phyloP scores from a whole-genome alignment of 140 eudicot species.

The Bidens hawaiensis region DNA sequence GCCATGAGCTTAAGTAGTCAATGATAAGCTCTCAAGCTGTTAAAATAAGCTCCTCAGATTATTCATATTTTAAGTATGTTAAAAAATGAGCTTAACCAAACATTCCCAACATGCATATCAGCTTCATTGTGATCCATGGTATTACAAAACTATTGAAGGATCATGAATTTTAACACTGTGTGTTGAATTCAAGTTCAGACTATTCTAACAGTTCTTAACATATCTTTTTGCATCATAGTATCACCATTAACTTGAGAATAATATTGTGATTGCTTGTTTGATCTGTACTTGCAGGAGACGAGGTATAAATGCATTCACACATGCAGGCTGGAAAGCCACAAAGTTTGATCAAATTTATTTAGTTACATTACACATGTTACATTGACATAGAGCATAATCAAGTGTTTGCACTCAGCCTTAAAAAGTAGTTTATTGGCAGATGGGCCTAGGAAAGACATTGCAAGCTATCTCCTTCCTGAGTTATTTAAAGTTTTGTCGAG shows the following conservation, averaged over 20 bases:
- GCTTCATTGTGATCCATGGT: neutral
- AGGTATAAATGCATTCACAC: slow-evolving; percentile 38
- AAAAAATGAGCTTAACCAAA: neutral
- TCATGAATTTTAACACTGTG: neutral
- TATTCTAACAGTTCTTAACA: neutral
- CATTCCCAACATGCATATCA: neutral
- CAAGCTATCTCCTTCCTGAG: slow-evolving; percentile 87
- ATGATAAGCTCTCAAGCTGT: neutral
- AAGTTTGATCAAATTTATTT: slow-evolving; percentile 1
- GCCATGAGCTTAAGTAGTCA: neutral
- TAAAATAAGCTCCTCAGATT: neutral
- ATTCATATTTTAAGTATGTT: neutral
- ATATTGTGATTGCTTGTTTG: slow-evolving; percentile 17
- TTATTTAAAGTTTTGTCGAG: slow-evolving; percentile 60
- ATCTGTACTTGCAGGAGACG: slow-evolving; percentile 61
- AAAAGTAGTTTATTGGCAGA: slow-evolving; percentile 42
- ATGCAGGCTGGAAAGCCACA: slow-evolving; percentile 2
- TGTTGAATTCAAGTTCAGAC: neutral
- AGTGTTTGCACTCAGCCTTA: slow-evolving; percentile 8
- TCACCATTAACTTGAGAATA: neutral
- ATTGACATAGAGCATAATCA: neutral
- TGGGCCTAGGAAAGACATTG: slow-evolving; percentile 98
- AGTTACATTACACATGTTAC: slow-evolving; percentile 13
- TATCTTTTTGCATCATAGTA: neutral
- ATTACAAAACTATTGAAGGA: neutral